Conservation (phyloP, 176 grass and related monocot species). For the Rhynchospora tenuis region DNA sequence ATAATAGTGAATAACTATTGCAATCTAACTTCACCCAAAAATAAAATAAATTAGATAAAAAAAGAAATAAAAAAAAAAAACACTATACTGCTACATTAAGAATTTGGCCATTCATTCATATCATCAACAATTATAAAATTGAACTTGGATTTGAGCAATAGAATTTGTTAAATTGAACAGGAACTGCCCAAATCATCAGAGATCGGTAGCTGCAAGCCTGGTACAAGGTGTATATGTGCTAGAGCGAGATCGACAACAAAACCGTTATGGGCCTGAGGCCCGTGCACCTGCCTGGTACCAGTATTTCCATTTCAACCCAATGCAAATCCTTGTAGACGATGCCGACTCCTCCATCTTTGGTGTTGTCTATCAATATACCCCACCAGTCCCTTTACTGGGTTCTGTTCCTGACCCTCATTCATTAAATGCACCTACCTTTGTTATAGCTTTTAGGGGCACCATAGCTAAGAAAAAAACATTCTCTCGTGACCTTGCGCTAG, state of each 20-base stretch:
- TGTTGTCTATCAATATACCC: slow-evolving; percentile 40
- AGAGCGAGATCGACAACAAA: slow-evolving; percentile 42
- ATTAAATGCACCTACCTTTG: slow-evolving; percentile 32
- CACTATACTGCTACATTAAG: not conserved
- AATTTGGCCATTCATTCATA: not conserved
- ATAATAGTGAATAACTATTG: not conserved
- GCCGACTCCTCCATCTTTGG: slow-evolving; percentile 57
- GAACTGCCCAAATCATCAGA: slow-evolving; percentile 46
- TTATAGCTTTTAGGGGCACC: slow-evolving; percentile 63
- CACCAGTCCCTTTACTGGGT: slow-evolving; percentile 19
- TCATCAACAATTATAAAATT: not conserved
- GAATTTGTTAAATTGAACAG: slow-evolving; percentile 23
- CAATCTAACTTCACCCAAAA: not conserved
- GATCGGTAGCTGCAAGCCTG: slow-evolving; percentile 43
- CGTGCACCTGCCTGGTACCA: slow-evolving; percentile 51
- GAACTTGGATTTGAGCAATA: not conserved
- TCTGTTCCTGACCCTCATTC: not conserved
- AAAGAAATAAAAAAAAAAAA: not conserved
- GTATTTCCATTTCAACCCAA: slow-evolving; percentile 46
- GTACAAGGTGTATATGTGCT: slow-evolving; percentile 56
- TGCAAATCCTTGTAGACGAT: slow-evolving; percentile 39
- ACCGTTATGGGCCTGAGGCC: slow-evolving; percentile 26
- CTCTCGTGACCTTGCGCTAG: slow-evolving; percentile 32
- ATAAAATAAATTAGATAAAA: not conserved
- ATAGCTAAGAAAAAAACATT: slow-evolving; percentile 39